Conservation (phyloP, 2,329 filamentous ascomycete species). For the Colletotrichum shisoi region DNA sequence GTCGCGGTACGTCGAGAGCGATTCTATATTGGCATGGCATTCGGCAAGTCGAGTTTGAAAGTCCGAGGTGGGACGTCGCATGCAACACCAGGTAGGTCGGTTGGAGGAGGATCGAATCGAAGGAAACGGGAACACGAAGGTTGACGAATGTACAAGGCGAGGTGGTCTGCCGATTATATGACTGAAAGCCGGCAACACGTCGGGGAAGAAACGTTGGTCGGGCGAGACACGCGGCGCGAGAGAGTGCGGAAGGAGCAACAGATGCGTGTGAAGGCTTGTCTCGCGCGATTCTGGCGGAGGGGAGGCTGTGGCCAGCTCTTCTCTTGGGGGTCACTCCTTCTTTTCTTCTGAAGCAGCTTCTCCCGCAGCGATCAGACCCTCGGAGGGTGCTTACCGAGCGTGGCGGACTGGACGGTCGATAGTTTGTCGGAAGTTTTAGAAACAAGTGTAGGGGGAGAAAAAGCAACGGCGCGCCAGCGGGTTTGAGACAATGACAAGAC, state of each 20-base stretch:
- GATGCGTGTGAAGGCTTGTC: constrained; percentile 17
- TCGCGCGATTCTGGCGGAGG: constrained; percentile 28
- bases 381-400: constrained; percentile 30
- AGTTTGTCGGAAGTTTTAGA: constrained; percentile 23
- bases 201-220: constrained; percentile 31
- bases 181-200: constrained; percentile 4
- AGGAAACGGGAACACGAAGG: not conserved
- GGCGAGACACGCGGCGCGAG: constrained; percentile 13
- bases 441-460: constrained; percentile 16
- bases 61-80: constrained; percentile 25
- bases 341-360: constrained; percentile 32
- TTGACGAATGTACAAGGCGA: constrained; percentile 8
- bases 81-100: constrained; percentile 11
- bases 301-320: constrained; percentile 33
- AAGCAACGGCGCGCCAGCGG: constrained; percentile 33
- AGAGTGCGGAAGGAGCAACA: not conserved
- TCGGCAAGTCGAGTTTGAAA: constrained; percentile 16
- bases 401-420: constrained; percentile 18
- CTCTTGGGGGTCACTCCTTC: constrained; percentile 27
- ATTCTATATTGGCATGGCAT: constrained; percentile 31
- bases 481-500: constrained; percentile 20
- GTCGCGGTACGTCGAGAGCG: constrained; percentile 23
- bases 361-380: constrained; percentile 21
- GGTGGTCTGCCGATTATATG: constrained; percentile 19
- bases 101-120: constrained; percentile 1